Evolutionary conservation across 1,139 yeast genomes (phyloP).

Genomic region (Pichia sp.): DNA sequence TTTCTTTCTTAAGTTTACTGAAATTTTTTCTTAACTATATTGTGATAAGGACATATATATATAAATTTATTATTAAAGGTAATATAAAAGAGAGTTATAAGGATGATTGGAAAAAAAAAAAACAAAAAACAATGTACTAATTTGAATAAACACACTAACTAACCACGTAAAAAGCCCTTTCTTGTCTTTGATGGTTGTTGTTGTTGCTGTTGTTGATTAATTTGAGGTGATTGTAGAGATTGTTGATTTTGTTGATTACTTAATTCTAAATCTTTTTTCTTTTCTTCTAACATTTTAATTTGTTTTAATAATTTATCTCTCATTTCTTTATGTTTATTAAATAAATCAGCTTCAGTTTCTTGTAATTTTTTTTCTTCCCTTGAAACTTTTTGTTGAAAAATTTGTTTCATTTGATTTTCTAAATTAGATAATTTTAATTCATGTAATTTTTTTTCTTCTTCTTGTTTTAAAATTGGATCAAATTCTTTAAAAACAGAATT

Average conservation of each 20-base stretch:
- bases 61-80: too few relatives aligned
- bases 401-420: conserved; percentile 96
- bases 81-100: too few relatives aligned
- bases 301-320: conserved; percentile 89
- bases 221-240: conserved; percentile 1
- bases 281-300: conserved; percentile 83
- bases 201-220: conserved; percentile 5
- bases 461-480: conserved; percentile 89
- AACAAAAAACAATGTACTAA: background rate
- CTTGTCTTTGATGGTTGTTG: conserved; percentile 44
- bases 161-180: conserved; percentile 56
- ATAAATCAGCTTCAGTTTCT: conserved; percentile 94
- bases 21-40: too few relatives aligned
- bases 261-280: conserved; percentile 71
- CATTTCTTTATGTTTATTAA: conserved; percentile 94
- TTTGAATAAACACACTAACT: background rate
- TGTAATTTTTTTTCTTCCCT: conserved; percentile 97
- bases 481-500: conserved; percentile 85
- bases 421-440: conserved; percentile 91
- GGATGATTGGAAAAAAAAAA: background rate
- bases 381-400: conserved; percentile 92
- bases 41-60: too few relatives aligned
- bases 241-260: conserved; percentile 29
- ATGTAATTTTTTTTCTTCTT: conserved; percentile 88
- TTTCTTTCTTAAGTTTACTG: too few relatives aligned